phyloP scores from a whole-genome alignment of 495 filamentous ascomycete species.

The Neurospora sp. region DNA sequence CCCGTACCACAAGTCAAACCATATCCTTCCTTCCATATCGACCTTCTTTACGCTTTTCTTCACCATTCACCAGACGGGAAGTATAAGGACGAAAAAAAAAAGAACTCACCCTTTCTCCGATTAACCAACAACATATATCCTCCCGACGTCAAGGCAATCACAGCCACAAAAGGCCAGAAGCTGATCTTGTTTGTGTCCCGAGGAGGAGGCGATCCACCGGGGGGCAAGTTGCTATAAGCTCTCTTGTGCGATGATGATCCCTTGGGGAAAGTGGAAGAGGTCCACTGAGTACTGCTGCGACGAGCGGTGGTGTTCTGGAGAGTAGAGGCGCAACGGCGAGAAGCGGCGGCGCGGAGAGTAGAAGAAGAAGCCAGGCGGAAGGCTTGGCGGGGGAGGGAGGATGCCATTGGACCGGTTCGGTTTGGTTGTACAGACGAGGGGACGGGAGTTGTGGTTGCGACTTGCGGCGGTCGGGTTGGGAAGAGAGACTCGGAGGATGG shows the following conservation, averaged over 20 bases:
- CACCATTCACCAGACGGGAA: not conserved
- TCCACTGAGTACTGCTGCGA: not conserved
- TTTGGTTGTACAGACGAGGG: not conserved
- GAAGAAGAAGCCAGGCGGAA: not conserved
- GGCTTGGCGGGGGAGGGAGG: not conserved
- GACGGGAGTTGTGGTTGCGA: not conserved
- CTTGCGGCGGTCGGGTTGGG: not conserved
- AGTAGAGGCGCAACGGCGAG: not conserved
- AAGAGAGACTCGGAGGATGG: slow-evolving; percentile 12
- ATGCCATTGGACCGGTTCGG: not conserved
- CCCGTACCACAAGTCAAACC: too few species aligned
- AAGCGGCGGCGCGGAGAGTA: slow-evolving; percentile 1
- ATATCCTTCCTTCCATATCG: too few species aligned
- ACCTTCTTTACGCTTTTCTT: not conserved
- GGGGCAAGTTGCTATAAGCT: not conserved
- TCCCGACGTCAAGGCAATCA: slow-evolving; percentile 36
- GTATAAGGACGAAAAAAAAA: not conserved
- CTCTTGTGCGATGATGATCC: not conserved
- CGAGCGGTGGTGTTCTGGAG: slow-evolving; percentile 18
- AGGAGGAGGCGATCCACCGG: slow-evolving; percentile 14
- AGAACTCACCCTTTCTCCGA: slow-evolving; percentile 17
- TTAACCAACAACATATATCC: slow-evolving; percentile 37
- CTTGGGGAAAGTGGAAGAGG: not conserved
- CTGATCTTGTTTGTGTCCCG: slow-evolving; percentile 25
- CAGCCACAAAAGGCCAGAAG: slow-evolving; percentile 39